Conservation (phyloP, 805 yeast species). For the Candida ficus region DNA sequence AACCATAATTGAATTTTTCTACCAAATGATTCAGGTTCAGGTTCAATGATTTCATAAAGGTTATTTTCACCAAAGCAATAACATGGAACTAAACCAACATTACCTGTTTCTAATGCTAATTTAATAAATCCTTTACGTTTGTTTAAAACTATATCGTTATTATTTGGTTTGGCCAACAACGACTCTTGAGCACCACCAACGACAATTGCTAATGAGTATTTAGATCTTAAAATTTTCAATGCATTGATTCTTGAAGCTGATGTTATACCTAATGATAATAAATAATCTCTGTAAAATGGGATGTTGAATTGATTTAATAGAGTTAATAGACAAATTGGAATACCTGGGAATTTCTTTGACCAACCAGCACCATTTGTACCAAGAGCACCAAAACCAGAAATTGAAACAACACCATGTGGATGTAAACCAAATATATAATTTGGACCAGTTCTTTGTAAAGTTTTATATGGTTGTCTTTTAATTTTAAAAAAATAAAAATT, state of each 20-base stretch:
- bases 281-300: conserved; percentile 84
- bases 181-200: conserved; percentile 97
- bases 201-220: conserved; percentile 80
- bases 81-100: conserved; percentile 77
- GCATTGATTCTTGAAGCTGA: conserved; percentile 78
- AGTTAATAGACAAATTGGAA: conserved; percentile 74
- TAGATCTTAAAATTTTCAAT: conserved; percentile 51
- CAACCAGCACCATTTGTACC: conserved; percentile 79
- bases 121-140: conserved; percentile 86
- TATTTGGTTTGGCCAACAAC: conserved; percentile 55
- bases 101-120: conserved; percentile 75
- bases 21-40: conserved; percentile 39
- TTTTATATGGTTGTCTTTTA: conserved; percentile 22
- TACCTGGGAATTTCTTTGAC: conserved; percentile 71
- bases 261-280: conserved; percentile 75
- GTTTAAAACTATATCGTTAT: conserved; percentile 62
- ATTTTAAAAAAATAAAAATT: conserved; percentile 14
- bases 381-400: conserved; percentile 83
- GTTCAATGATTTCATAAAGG: conserved; percentile 45
- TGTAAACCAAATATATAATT: conserved; percentile 88
- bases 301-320: conserved; percentile 74
- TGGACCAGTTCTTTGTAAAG: conserved; percentile 49
- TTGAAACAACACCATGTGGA: conserved; percentile 93
- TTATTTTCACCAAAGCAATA: conserved; percentile 88
- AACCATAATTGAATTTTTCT: conserved; percentile 65